Base-by-base conservation (phyloP, 2,329 filamentous ascomycete genomes). In the Fulvia fulva region DNA sequence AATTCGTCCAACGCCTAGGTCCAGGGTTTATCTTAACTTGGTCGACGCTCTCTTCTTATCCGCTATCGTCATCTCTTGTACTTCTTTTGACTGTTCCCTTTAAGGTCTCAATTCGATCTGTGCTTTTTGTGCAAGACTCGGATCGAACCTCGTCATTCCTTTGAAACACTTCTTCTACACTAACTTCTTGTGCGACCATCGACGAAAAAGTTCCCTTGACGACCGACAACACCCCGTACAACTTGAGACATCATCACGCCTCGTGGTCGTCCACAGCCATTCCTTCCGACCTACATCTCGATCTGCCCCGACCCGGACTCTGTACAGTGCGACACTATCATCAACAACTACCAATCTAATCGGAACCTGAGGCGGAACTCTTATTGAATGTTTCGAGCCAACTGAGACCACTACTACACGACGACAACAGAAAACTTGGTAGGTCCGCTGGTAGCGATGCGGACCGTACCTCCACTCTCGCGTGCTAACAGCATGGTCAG, bases 11-110 rank as follows among this genome's bases (percentile, higher is more conserved):
- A 62, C 58, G 58, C 57, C 59, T 56, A 54, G 56, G 59, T 65
- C 66, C 67, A 69, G 65, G 66, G 66, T 69, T 69, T 65, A 67
- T 68, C 61, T 61, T 65, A 59, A 67, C 62, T 57, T 60, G 60
- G 56, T 62, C 62, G 59, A 62, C 57, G 57, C 49, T 59, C 49
- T 43, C 56, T 57, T 41, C 34, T 60, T 60, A 53, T 63, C 66
- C 63, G 59, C 61, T 60, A 62, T 65, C 60, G 60, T 63, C 63
- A 59, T 65, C 66, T 63, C 60, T 63, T 60, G 58, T 61, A 64
- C 65, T 63, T 65, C 52, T 58, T 60, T 63, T 60, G 57, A 41
- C 62, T 57, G 59, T 66, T 65, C 61, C 59, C 57, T 65, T 60
- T 54, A 46, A 56, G 54, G 61, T 65, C 56, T 59, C 57, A 57